These are phyloP conservation scores for Xylariaceae sp. DNA, from an alignment of 2,329 filamentous ascomycete genomes.

Conservation along the genomic window DNA sequence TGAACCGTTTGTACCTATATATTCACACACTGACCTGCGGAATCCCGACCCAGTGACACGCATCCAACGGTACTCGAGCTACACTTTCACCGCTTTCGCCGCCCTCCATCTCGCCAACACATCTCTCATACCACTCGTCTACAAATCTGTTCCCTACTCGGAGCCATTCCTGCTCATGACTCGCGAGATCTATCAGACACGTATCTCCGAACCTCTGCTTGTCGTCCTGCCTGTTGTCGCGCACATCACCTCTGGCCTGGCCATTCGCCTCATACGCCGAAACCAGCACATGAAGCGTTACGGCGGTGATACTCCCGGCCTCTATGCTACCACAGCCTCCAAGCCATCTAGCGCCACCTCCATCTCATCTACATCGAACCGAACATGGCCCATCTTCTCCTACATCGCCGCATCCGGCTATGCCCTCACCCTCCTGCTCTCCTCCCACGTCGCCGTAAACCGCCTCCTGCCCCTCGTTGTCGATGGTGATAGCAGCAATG, in stretches of 20 bases:
- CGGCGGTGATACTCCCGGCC: conserved; percentile 63
- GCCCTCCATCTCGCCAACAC: conserved; percentile 78
- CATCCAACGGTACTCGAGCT: conserved; percentile 85
- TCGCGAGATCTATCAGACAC: conserved; percentile 86
- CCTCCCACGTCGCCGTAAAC: conserved; percentile 73
- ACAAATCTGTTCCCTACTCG: conserved; percentile 68
- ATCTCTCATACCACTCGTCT: conserved; percentile 73
- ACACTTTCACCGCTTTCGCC: conserved; percentile 75
- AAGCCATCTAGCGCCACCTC: conserved; percentile 22
- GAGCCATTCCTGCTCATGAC: conserved; percentile 89
- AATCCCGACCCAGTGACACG: conserved; percentile 38
- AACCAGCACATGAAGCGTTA: conserved; percentile 71
- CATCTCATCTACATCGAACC: conserved; percentile 23
- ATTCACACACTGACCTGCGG: too few species aligned
- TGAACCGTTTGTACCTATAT: too few species aligned
- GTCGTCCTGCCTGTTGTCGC: conserved; percentile 71
- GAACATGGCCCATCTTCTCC: conserved; percentile 68
- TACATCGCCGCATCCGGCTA: conserved; percentile 74
- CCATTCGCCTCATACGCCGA: conserved; percentile 71
- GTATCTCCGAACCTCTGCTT: conserved; percentile 74
- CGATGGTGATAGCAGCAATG: conserved; percentile 82
- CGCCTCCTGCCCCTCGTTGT: conserved; percentile 70
- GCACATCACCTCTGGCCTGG: conserved; percentile 75
- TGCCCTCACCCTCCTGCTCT: conserved; percentile 60
- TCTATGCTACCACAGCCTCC: conserved; percentile 34